Evolutionary conservation across 768 basidiomycete species (phyloP), one percentile per base, ranked within the genome.

Genomic region (Gloeopeniophorella convolvens): DNA sequence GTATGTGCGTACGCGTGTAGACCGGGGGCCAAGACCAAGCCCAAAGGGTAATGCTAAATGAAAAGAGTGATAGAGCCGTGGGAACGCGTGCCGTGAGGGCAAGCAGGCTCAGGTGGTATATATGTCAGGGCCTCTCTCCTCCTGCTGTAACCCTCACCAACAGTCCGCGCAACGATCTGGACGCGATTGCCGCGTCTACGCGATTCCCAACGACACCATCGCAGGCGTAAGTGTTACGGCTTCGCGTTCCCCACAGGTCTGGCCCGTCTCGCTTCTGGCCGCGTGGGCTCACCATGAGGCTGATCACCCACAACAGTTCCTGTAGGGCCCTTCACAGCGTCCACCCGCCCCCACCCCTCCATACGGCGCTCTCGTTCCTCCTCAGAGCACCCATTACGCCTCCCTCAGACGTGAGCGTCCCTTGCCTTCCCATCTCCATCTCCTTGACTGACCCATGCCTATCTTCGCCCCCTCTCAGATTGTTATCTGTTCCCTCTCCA

Each of bases 231-330:
- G 12, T n/a, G 42, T 48, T 42, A 54, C 45, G 42, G 30, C 37
- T 54, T 24, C 31, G 42, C 43, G 15, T 30, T 37, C 16, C 26
- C 40, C 48, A 11, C 37, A 35, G 51, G 55, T 54, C 55, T 47
- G 48, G 46, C 46, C 55, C 52, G n/a, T 39, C 37, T 54, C 52
- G 47, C 46, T 50, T 55, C 54, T 36, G 39, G 24, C 44, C 54
- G 54, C 55, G 55, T 58, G 57, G 44, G 30, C 50, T 42, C 18
- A 55, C 57, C 54, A 56, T 40, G 57, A 58, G 57, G 57, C 57
- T 26, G 57, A 50, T 43, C 57, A 39, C 24, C 42, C 40, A 16
- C 33, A 36, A 50, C 54, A 47, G 48, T 35, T 49, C 30, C 10
- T 43, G 45, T 45, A 55, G 47, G 32, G 27, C 39, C 43, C 55